Evolutionary conservation across 2,329 filamentous ascomycete genomes (phyloP), one percentile per base, ranked within the genome.

Genomic region (Sporothrix globosa): DNA sequence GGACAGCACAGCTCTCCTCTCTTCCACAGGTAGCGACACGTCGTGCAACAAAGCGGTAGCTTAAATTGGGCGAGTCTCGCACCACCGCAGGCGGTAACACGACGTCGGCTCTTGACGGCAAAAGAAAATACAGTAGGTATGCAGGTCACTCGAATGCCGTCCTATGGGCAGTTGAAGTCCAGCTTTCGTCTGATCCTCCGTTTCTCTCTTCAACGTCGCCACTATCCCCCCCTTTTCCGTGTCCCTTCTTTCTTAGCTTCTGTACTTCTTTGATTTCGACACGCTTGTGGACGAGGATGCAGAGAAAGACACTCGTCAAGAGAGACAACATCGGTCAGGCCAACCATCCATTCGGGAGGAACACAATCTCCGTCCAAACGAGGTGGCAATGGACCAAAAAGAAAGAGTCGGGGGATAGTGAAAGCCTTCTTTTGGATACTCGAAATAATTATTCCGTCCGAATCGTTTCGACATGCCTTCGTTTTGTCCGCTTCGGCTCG

Each of bases 251-350:
- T 24, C n/a, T n/a, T 27, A 14, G 34, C 34, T 27, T 17, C 11
- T 9, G 24, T 21, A 11, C 4, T 44, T 17, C 10, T 14, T 27
- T 27, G 1, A 11, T 41, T 46, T n/a, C 30, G 39, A 60, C 39
- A 61, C 34, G n/a, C 39, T n/a, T 7, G 30, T 30, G 30, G 30
- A 30, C 30, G 30, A 61, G 58, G 10, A 24, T 46, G 39, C 39
- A 7, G 39, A 10, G 34, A 61, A 39, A 61, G 58, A 61, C n/a
- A 27, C 39, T 61, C 52, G 52, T 46, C 58, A 24, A 44, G 58
- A 61, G 58, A 61, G 46, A 61, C 58, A 61, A 39, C 39, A 44
- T 44, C 39, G 17, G n/a, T 7, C 19, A 44, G n/a, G 58, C 39
- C 13, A 44, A 24, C 39, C 39, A 46, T n/a, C 58, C 39, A n/a